Percentiles rank a stretch among this genome's conserved stretches.
phyloP scores from a whole-genome alignment of 331 rosid species.

The Cydonia oblonga region DNA sequence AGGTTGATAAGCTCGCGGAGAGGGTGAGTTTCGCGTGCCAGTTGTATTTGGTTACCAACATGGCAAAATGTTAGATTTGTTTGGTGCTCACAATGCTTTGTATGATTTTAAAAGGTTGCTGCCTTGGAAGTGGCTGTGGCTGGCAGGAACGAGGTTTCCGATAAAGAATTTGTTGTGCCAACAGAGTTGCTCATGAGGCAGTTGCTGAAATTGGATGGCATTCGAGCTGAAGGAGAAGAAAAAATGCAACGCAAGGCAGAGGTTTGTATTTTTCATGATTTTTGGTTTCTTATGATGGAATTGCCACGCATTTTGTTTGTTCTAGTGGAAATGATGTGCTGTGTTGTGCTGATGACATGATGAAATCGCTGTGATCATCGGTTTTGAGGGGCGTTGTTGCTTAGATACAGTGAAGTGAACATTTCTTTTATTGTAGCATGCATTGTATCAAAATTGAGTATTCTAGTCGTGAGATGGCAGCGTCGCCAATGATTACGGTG shows the following conservation, averaged over 20 bases:
- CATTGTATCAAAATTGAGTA: not conserved
- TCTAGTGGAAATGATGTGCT: not conserved
- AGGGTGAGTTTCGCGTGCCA: slow-evolving; percentile 32
- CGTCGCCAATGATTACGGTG: not conserved
- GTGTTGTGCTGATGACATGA: not conserved
- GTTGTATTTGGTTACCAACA: not conserved
- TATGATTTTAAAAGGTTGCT: slow-evolving; percentile 41
- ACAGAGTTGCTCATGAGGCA: slow-evolving; percentile 83
- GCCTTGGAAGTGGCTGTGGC: slow-evolving; percentile 57
- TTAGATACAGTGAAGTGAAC: not conserved
- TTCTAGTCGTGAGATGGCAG: not conserved
- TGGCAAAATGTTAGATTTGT: not conserved
- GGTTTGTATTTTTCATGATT: slow-evolving; percentile 30
- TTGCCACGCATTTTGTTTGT: not conserved
- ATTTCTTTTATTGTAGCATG: not conserved
- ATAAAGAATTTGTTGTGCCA: slow-evolving; percentile 51
- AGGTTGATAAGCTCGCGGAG: slow-evolving; percentile 67
- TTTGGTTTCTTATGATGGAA: not conserved
- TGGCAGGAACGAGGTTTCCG: slow-evolving; percentile 58
- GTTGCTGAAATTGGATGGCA: slow-evolving; percentile 67
- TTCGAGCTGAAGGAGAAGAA: slow-evolving; percentile 78
- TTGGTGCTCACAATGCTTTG: not conserved
- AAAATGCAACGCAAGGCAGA: slow-evolving; percentile 74
- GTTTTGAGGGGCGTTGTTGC: not conserved
- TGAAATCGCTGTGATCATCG: not conserved